Evolutionary conservation across 129 eudicot genomes (phyloP).

Genomic region (Escallonia herrerae): DNA sequence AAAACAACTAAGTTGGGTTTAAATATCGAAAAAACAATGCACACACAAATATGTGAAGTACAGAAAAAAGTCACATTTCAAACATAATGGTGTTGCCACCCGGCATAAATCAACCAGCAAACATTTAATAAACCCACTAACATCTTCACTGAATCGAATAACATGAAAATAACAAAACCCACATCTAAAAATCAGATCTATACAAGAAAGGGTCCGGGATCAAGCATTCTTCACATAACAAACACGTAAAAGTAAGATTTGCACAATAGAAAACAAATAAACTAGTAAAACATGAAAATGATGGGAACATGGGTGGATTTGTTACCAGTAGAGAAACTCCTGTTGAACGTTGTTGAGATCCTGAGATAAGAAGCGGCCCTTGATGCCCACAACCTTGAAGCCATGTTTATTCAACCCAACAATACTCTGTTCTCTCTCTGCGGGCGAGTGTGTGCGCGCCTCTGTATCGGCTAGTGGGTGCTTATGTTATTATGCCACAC

Average conservation of each 20-base stretch:
- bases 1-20: not conserved
- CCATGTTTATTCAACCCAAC: no score
- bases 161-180: slow-evolving; percentile 7
- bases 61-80: not conserved
- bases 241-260: not conserved
- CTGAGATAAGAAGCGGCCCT: slow-evolving; percentile 43
- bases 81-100: not conserved
- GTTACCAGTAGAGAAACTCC: slow-evolving; percentile 66
- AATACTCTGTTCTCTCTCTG: no score
- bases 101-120: not conserved
- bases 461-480: no score
- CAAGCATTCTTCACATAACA: slow-evolving; percentile 3
- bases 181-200: slow-evolving; percentile 19
- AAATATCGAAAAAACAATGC: not conserved
- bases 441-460: no score
- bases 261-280: not conserved
- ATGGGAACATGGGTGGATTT: not conserved
- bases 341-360: slow-evolving; percentile 46
- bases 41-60: not conserved
- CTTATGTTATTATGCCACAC: no score
- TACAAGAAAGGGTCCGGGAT: slow-evolving; percentile 19
- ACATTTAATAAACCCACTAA: slow-evolving; percentile 3
- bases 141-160: slow-evolving; percentile 12
- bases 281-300: not conserved
- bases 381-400: no score